A percentile compares a stretch with the other conserved stretches of the same genome.
Evolutionary conservation across 257 asterid genomes (phyloP).

Genomic region (Solanum pimpinellifolium): DNA sequence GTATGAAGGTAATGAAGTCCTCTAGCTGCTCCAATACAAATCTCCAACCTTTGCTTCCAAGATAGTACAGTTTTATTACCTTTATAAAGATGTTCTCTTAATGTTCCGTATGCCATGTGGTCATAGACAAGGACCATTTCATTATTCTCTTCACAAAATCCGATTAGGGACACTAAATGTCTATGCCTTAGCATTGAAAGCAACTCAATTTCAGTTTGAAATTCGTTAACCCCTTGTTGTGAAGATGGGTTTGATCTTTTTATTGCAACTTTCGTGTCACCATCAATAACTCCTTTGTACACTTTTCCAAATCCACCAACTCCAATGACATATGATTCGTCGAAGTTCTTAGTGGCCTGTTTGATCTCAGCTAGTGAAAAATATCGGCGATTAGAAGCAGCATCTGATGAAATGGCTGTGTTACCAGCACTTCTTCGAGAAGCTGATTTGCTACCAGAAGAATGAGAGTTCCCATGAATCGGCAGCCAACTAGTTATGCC

Average conservation of each 20-base stretch:
- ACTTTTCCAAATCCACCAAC: conserved; percentile 93
- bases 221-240: conserved; percentile 73
- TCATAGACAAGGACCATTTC: conserved; percentile 87
- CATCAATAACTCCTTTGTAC: conserved; percentile 65
- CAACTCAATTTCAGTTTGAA: conserved; percentile 84
- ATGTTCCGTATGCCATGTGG: conserved; percentile 70
- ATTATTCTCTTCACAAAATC: conserved; percentile 72
- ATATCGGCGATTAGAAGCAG: conserved; percentile 69
- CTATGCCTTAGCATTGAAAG: conserved; percentile 66
- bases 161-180: conserved; percentile 77
- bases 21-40: conserved; percentile 75
- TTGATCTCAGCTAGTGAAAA: conserved; percentile 63
- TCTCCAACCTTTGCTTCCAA: conserved; percentile 73
- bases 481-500: conserved; percentile 64
- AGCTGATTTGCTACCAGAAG: conserved; percentile 36
- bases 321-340: conserved; percentile 76
- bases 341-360: conserved; percentile 64
- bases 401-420: conserved; percentile 59
- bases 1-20: conserved; percentile 88
- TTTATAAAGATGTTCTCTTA: conserved; percentile 76
- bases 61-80: conserved; percentile 43
- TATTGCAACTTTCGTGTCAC: conserved; percentile 49
- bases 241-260: conserved; percentile 90
- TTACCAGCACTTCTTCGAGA: conserved; percentile 30
- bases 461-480: conserved; percentile 48